Percentiles rank a stretch among this genome's conserved stretches.
Conservation (phyloP, 148 eudicot genomes). For the Diospyros lotus region DNA sequence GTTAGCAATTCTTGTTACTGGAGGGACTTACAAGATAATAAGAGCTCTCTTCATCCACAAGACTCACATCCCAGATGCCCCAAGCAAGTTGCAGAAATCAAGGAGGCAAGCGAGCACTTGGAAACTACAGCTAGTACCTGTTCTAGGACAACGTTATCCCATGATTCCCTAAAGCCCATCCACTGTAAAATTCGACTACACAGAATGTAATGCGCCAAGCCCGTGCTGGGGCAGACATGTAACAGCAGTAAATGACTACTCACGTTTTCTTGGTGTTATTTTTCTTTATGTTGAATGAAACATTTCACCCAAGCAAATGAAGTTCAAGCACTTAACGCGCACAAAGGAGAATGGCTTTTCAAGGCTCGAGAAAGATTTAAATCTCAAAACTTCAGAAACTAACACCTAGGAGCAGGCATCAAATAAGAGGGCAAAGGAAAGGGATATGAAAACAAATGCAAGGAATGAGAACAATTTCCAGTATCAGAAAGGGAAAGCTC, state of each 20-base stretch:
- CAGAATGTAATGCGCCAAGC: background rate
- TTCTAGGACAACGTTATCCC: background rate
- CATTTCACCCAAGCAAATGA: background rate
- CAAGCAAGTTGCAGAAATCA: background rate
- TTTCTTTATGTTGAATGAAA: background rate
- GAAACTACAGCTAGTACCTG: background rate
- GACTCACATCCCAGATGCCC: constrained; percentile 1
- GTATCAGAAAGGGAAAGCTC: background rate
- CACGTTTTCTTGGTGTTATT: too few species aligned
- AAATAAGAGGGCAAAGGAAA: background rate
- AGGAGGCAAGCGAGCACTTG: background rate
- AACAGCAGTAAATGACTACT: background rate
- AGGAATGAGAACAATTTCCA: too few species aligned
- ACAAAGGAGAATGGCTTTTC: background rate
- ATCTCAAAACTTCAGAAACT: background rate
- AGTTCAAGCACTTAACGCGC: background rate
- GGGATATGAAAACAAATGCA: background rate
- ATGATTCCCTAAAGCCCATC: constrained; percentile 1
- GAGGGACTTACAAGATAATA: background rate
- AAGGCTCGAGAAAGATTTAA: background rate
- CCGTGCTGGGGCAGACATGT: background rate
- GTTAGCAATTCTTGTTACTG: background rate
- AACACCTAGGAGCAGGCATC: background rate
- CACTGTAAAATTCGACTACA: background rate
- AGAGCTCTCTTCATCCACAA: background rate